Conservation (phyloP, 1,139 yeast species). For the Petasospora fabianii region DNA sequence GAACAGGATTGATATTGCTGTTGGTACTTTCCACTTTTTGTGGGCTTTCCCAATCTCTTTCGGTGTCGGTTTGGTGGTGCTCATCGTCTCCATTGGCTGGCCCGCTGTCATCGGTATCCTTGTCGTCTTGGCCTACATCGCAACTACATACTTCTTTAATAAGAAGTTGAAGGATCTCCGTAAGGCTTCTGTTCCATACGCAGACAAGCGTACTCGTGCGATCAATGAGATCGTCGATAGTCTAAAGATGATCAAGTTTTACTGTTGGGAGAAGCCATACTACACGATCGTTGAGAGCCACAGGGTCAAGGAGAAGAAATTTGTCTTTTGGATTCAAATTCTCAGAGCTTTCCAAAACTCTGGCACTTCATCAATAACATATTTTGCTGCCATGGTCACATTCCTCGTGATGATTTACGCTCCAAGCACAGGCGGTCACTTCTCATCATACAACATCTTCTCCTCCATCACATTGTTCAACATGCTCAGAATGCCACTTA, state of each 20-base stretch:
- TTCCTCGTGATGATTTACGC: slow-evolving; percentile 58
- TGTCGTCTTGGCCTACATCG: slow-evolving; percentile 32
- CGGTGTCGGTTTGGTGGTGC: slow-evolving; percentile 49
- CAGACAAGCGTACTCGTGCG: slow-evolving; percentile 56
- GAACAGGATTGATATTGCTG: slow-evolving; percentile 67
- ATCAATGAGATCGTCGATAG: slow-evolving; percentile 64
- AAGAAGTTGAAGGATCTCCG: slow-evolving; percentile 41
- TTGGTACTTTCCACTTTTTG: slow-evolving; percentile 60
- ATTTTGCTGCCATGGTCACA: slow-evolving; percentile 60
- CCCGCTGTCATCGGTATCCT: slow-evolving; percentile 57
- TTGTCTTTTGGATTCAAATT: slow-evolving; percentile 42
- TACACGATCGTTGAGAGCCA: slow-evolving; percentile 41
- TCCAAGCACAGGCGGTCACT: slow-evolving; percentile 15
- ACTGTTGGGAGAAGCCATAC: slow-evolving; percentile 71
- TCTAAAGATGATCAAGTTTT: slow-evolving; percentile 65
- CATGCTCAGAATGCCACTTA: slow-evolving; percentile 59
- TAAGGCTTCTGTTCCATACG: slow-evolving; percentile 41
- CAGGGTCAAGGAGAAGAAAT: slow-evolving; percentile 47
- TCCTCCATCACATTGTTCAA: slow-evolving; percentile 70
- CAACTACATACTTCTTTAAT: slow-evolving; percentile 33
- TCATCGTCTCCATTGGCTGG: slow-evolving; percentile 60
- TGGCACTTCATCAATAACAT: slow-evolving; percentile 49
- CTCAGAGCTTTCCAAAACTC: slow-evolving; percentile 51
- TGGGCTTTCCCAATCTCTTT: slow-evolving; percentile 54
- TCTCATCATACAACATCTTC: slow-evolving; percentile 61